These are phyloP conservation scores for Phoma sp. DNA, from an alignment of 2,329 filamentous ascomycete species.

Conservation along the genomic window DNA sequence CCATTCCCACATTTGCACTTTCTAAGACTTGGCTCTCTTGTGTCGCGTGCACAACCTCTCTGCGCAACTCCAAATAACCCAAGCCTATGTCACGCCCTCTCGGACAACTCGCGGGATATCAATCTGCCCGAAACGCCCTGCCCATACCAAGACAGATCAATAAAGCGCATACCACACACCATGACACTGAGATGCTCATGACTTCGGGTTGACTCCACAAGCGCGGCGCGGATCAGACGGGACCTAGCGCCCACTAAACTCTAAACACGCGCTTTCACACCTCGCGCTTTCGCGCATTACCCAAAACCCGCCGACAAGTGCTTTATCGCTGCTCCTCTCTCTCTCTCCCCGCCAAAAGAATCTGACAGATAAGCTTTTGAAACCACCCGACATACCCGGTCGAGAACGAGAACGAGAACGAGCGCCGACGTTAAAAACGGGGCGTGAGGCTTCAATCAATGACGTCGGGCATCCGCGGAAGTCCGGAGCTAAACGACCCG, in stretches of 20 bases:
- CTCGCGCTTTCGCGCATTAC: background rate
- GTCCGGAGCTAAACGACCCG: slow-evolving; percentile 10
- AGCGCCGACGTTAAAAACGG: slow-evolving; percentile 3
- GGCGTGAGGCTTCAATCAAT: slow-evolving; percentile 1
- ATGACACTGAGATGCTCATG: slow-evolving; percentile 3
- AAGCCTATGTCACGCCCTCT: background rate
- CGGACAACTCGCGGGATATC: background rate
- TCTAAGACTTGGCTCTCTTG: background rate
- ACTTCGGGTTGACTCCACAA: background rate
- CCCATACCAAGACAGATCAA: background rate
- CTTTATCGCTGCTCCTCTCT: slow-evolving; percentile 6
- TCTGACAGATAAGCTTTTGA: background rate
- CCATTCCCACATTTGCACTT: slow-evolving; percentile 6
- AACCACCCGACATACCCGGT: slow-evolving; percentile 1
- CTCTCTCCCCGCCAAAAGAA: background rate
- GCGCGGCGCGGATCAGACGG: too few species aligned
- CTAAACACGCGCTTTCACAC: too few species aligned
- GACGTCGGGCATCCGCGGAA: slow-evolving; percentile 9
- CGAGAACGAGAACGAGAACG: slow-evolving; percentile 12
- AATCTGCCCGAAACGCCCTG: background rate
- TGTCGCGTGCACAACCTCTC: background rate
- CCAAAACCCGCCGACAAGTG: background rate
- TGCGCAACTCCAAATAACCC: background rate
- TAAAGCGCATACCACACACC: slow-evolving; percentile 1
- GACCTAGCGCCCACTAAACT: too few species aligned